Evolutionary conservation across 257 asterid species (phyloP).

Genomic region (Petunia axillaris): DNA sequence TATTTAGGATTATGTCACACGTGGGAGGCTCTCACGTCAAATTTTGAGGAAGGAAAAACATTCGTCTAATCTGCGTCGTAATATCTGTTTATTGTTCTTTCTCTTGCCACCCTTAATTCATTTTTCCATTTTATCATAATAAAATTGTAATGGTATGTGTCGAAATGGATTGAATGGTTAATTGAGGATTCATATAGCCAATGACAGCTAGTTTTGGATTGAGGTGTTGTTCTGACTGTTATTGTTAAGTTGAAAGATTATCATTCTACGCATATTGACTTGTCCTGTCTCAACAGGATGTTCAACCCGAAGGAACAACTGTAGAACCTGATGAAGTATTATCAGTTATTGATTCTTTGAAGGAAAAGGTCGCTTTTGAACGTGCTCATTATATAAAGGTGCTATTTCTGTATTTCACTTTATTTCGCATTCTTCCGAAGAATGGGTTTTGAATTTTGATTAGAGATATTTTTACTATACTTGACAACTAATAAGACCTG

Average conservation of each 20-base stretch:
- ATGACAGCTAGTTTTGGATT: not conserved
- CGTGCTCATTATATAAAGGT: conserved; percentile 80
- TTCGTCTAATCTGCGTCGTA: not conserved
- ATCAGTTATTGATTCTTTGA: conserved; percentile 65
- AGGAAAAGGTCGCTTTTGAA: conserved; percentile 62
- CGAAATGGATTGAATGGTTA: conserved; percentile 12
- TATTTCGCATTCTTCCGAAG: conserved; percentile 6
- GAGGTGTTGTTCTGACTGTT: conserved; percentile 14
- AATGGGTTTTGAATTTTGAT: conserved; percentile 30
- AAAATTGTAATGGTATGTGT: not conserved
- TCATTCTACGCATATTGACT: conserved; percentile 15
- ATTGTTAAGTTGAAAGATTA: conserved; percentile 16
- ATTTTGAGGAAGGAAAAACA: not conserved
- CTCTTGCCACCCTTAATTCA: not conserved
- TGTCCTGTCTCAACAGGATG: conserved; percentile 46
- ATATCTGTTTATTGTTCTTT: conserved; percentile 1
- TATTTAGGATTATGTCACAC: not conserved
- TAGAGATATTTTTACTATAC: conserved; percentile 15
- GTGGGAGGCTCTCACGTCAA: not conserved
- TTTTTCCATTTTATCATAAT: not conserved
- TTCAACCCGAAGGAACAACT: conserved; percentile 44
- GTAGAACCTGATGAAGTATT: conserved; percentile 51
- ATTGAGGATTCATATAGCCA: not conserved
- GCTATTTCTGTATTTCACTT: conserved; percentile 30
- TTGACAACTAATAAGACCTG: not conserved